These are phyloP conservation scores for Pigoraptor vietnamica DNA, from an alignment of 78 protist genomes.

Conservation along the genomic window DNA sequence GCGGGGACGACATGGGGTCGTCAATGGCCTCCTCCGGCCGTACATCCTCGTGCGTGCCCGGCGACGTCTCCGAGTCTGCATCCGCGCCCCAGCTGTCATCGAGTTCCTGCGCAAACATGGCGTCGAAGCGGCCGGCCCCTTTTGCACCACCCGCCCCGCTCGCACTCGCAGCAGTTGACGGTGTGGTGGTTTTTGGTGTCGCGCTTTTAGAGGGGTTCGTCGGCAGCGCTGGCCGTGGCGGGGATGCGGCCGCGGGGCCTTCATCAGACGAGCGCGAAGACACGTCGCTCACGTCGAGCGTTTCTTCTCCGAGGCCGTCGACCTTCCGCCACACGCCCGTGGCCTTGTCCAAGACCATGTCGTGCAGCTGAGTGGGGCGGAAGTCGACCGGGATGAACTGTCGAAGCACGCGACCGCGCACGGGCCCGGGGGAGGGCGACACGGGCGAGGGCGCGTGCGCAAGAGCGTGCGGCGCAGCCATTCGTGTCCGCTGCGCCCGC, in stretches of 20 bases:
- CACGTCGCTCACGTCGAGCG: background rate
- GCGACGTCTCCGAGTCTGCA: background rate
- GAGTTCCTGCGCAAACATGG: background rate
- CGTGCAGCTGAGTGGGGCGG: background rate
- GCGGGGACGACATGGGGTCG: background rate
- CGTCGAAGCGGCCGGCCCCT: background rate
- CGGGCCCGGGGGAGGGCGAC: background rate
- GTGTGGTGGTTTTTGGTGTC: no score
- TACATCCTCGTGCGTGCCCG: background rate
- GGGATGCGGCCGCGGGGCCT: background rate
- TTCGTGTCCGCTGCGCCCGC: no score
- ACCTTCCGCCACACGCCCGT: background rate
- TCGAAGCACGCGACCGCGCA: background rate
- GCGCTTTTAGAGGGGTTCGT: background rate
- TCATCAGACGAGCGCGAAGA: background rate
- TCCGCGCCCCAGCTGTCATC: background rate
- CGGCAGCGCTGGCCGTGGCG: background rate
- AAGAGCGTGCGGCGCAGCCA: no score
- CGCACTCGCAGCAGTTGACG: no score
- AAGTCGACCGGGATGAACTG: background rate
- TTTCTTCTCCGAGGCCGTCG: background rate
- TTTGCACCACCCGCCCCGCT: background rate
- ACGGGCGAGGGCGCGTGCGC: background rate
- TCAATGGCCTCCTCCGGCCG: background rate
- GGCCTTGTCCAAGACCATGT: background rate